Conservation (phyloP, 345 rosid species). For the Salix purpurea region DNA sequence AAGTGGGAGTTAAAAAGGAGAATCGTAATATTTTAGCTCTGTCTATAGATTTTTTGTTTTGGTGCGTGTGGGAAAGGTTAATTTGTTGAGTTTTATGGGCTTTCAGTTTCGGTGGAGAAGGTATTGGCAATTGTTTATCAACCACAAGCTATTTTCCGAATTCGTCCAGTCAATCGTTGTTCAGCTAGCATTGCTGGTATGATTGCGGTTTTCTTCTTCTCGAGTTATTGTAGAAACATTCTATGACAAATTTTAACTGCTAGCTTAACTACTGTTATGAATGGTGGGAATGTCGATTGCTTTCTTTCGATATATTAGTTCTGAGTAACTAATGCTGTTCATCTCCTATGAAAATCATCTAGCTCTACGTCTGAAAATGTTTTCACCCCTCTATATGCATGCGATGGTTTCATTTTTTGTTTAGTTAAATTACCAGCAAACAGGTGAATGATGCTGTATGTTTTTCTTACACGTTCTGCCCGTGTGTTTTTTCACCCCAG, state of each 20-base stretch:
- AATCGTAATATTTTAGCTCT: neutral
- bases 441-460: neutral
- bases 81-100: neutral
- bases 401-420: neutral
- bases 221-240: neutral
- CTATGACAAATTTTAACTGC: neutral
- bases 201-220: constrained; percentile 5
- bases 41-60: neutral
- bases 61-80: constrained; percentile 1
- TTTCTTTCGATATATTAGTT: too few relatives aligned
- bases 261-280: neutral
- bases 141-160: constrained; percentile 90
- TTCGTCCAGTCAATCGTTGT: constrained; percentile 82
- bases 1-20: neutral
- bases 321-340: neutral
- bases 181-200: constrained; percentile 88
- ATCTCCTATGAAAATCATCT: neutral
- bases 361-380: neutral
- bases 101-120: constrained; percentile 93
- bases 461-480: constrained; percentile 7
- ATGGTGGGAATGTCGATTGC: neutral
- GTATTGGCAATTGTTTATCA: constrained; percentile 86
- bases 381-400: neutral
- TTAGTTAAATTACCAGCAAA: neutral
- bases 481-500: constrained; percentile 25